Evolutionary conservation across 1,139 yeast species (phyloP).

Genomic region (Geotrichum reessii): DNA sequence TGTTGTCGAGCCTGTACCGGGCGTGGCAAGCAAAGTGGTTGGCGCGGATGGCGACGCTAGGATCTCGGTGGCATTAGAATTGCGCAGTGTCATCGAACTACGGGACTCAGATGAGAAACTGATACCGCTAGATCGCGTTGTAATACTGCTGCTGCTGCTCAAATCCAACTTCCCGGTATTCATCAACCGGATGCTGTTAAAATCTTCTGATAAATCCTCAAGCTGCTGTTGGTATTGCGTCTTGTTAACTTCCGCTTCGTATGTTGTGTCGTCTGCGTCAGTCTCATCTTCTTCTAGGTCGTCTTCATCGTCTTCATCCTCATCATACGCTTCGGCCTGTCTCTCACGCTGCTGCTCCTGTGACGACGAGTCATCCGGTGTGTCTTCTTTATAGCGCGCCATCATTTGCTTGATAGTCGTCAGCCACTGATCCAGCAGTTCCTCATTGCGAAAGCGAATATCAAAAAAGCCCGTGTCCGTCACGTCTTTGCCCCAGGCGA

Average conservation of each 20-base stretch:
- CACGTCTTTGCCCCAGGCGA: slow-evolving; percentile 37
- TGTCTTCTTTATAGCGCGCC: slow-evolving; percentile 25
- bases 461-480: slow-evolving; percentile 36
- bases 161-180: background rate
- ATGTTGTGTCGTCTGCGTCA: slow-evolving; percentile 7
- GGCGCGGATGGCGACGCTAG: background rate
- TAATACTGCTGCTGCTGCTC: slow-evolving; percentile 3
- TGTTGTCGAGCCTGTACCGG: background rate
- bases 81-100: background rate
- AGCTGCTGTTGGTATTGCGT: slow-evolving; percentile 16
- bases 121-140: slow-evolving; percentile 1
- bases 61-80: background rate
- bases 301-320: slow-evolving; percentile 24
- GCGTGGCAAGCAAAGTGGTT: background rate
- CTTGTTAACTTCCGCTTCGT: background rate
- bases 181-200: background rate
- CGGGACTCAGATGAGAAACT: background rate
- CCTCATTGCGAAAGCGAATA: slow-evolving; percentile 35
- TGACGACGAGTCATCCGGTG: slow-evolving; percentile 1
- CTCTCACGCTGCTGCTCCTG: background rate
- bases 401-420: slow-evolving; percentile 31
- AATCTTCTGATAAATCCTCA: background rate
- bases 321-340: slow-evolving; percentile 20
- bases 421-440: slow-evolving; percentile 35
- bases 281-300: slow-evolving; percentile 2